Evolutionary conservation across 306 rosid species (phyloP).

Genomic region (Sechiopsis laciniata): DNA sequence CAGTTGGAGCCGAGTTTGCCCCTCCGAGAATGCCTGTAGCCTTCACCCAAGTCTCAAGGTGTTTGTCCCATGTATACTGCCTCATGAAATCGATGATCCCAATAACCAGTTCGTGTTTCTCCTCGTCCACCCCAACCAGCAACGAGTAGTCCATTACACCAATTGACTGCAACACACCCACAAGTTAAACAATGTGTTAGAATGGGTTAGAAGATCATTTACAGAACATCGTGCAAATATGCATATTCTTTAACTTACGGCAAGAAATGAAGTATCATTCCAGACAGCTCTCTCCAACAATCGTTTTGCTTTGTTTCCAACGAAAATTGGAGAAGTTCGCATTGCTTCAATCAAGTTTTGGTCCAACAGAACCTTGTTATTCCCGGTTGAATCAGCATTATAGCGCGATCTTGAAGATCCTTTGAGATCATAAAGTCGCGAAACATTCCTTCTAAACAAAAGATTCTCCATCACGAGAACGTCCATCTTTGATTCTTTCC

Average conservation of each 20-base stretch:
- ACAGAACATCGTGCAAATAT: slow-evolving; percentile 1
- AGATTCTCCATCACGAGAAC: slow-evolving; percentile 98
- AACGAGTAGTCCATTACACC: slow-evolving; percentile 96
- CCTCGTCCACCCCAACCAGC: slow-evolving; percentile 94
- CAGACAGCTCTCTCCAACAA: slow-evolving; percentile 89
- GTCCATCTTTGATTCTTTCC: slow-evolving; percentile 80
- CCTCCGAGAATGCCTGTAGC: slow-evolving; percentile 96
- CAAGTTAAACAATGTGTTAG: not conserved
- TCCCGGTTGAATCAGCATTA: slow-evolving; percentile 76
- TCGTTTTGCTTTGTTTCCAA: slow-evolving; percentile 90
- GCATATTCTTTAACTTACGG: slow-evolving; percentile 44
- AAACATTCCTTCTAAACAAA: slow-evolving; percentile 63
- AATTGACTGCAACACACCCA: slow-evolving; percentile 50
- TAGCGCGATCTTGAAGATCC: slow-evolving; percentile 92
- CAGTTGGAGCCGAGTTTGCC: slow-evolving; percentile 78
- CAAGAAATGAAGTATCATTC: slow-evolving; percentile 94
- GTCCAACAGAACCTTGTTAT: slow-evolving; percentile 82
- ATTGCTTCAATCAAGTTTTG: slow-evolving; percentile 94
- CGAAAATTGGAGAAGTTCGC: slow-evolving; percentile 94
- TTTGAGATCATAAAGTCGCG: slow-evolving; percentile 85
- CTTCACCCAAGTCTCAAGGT: slow-evolving; percentile 97
- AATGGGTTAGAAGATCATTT: not conserved
- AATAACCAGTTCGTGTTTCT: slow-evolving; percentile 76
- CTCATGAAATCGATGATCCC: slow-evolving; percentile 98
- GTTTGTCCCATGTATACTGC: slow-evolving; percentile 99